Percentiles rank a stretch among this genome's conserved stretches.
Evolutionary conservation across 495 filamentous ascomycete genomes (phyloP).

Genomic region (Penicillium simplicissimum): DNA sequence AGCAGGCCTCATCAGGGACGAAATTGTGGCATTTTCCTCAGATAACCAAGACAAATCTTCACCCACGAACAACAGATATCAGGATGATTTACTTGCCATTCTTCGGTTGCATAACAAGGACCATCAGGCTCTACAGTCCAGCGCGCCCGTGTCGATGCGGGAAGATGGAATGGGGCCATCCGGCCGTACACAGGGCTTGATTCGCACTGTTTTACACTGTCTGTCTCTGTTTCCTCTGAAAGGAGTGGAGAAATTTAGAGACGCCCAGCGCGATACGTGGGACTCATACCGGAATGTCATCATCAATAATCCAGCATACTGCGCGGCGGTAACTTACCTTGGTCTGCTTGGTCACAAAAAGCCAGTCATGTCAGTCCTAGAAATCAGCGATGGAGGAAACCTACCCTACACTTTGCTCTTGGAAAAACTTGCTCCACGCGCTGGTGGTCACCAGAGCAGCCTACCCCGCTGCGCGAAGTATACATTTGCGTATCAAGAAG

Average conservation of each 20-base stretch:
- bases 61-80: constrained; percentile 1
- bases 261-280: constrained; percentile 4
- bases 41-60: not conserved
- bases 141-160: not conserved
- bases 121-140: too few relatives aligned
- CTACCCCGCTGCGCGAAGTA: constrained; percentile 15
- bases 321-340: constrained; percentile 16
- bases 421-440: not conserved
- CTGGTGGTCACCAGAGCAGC: not conserved
- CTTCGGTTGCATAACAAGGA: not conserved
- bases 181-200: not conserved
- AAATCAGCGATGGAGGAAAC: constrained; percentile 42
- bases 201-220: not conserved
- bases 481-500: constrained; percentile 11
- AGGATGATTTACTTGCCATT: constrained; percentile 1
- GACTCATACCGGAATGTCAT: constrained; percentile 11
- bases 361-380: constrained; percentile 32
- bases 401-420: constrained; percentile 19
- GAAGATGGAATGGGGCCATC: not conserved
- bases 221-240: not conserved
- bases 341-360: constrained; percentile 30
- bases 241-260: constrained; percentile 10
- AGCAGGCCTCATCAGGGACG: not conserved
- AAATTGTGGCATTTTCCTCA: not conserved
- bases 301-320: constrained; percentile 7